Evolutionary conservation across 345 rosid genomes (phyloP), one percentile per base, ranked within the genome.

Genomic region (Hypericum androsaemum): DNA sequence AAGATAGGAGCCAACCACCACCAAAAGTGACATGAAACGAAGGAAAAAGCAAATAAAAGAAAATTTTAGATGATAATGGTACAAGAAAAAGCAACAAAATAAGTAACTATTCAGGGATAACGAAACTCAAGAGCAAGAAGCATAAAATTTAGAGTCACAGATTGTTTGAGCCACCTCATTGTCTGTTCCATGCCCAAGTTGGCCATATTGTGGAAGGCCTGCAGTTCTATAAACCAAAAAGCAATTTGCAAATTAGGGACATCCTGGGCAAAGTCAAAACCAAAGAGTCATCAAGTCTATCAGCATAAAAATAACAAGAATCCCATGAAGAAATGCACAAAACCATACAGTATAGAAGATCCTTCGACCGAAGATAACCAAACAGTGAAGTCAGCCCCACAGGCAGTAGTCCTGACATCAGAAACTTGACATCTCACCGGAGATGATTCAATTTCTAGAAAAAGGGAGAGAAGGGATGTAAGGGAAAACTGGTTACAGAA

Each of bases 131-230:
- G 32, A 22, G 32, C 32, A 22, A 22, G 32, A 22, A 22, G 32
- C 32, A 22, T 22, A 1, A 22, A 22, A 4, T 22, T 22, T 22
- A 22, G 32, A 22, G 32, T 22, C 32, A 32, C 15, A 41, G 50
- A 8, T 43, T 16, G 15, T 44, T 37, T 47, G 59, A 53, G 46
- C 35, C 66, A 86, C 97, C 95, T 88, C 97, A 59, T 94, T 88
- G 64, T 88, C 97, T 7, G 97, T 94, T 61, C 99, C 97, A 73
- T 94, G 99, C 50, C 99, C 99, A 73, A 94, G 97, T 64, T 94
- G 99, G 57, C 99, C 99, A 73, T 83, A 88, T 64, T 88, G 99
- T 56, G 99, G 97, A 68, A 88, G 90, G 48, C 99, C 99, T 3
- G 95, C 97, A 68, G 94, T 85, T 64, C 98, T 92, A 66, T 58